Percentiles rank a stretch among this genome's conserved stretches.
phyloP scores from a whole-genome alignment of 169 alveolate species.

The Plasmodium gaboni region DNA sequence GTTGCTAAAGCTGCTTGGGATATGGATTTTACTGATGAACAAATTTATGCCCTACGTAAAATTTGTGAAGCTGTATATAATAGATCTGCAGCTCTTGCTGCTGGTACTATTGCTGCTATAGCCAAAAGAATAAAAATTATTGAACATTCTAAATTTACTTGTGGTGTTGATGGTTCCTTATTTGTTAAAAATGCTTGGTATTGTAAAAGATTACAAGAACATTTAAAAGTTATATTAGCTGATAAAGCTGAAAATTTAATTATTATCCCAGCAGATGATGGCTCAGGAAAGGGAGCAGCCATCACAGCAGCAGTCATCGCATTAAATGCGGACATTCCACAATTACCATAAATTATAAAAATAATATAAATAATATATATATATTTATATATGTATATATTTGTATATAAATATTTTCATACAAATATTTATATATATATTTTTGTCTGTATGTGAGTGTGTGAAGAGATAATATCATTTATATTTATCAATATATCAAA shows the following conservation, averaged over 20 bases:
- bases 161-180: slow-evolving; percentile 90
- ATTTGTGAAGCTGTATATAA: slow-evolving; percentile 86
- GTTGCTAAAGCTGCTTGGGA: slow-evolving; percentile 84
- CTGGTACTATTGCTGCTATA: slow-evolving; percentile 86
- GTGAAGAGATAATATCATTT: no score
- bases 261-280: slow-evolving; percentile 88
- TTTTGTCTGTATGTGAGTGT: background rate
- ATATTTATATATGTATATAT: slow-evolving; percentile 8
- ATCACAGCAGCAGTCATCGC: slow-evolving; percentile 90
- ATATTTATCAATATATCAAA: no score
- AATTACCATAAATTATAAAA: slow-evolving; percentile 6
- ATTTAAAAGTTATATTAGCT: slow-evolving; percentile 79
- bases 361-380: slow-evolving; percentile 10
- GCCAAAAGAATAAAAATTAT: slow-evolving; percentile 86
- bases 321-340: background rate
- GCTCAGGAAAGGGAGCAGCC: slow-evolving; percentile 93
- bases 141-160: slow-evolving; percentile 80
- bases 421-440: background rate
- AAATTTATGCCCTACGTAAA: slow-evolving; percentile 77
- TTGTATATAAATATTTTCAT: slow-evolving; percentile 4
- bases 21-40: slow-evolving; percentile 77
- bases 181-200: slow-evolving; percentile 89
- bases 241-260: slow-evolving; percentile 80
- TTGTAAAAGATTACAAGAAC: slow-evolving; percentile 80
- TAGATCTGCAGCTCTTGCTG: slow-evolving; percentile 91